These are phyloP conservation scores for Colletotrichum ledebouriae DNA, from an alignment of 2,329 filamentous ascomycete species.

Conservation along the genomic window DNA sequence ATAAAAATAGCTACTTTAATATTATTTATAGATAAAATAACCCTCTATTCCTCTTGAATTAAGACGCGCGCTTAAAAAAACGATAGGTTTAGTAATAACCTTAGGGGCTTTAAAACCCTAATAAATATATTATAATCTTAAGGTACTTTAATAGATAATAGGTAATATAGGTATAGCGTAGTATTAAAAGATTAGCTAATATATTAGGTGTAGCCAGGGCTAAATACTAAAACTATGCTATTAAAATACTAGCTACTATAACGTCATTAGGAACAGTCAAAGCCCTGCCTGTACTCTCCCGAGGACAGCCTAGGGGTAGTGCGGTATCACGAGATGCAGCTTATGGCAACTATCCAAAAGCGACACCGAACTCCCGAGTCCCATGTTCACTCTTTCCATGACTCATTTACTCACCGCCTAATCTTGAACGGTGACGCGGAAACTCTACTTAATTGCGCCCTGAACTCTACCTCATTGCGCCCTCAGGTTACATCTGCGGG, in stretches of 20 bases:
- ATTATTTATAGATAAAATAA: no score
- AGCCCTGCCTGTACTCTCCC: background rate
- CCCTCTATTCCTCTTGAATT: no score
- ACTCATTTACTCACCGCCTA: conserved; percentile 11
- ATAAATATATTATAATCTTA: no score
- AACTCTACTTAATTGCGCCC: background rate
- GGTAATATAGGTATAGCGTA: no score
- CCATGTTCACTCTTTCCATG: background rate
- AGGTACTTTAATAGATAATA: no score
- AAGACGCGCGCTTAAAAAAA: no score
- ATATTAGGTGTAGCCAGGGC: no score
- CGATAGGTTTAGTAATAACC: no score
- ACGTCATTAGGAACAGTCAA: background rate
- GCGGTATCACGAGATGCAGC: background rate
- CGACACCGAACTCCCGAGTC: background rate
- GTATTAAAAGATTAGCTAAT: no score
- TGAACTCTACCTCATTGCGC: background rate
- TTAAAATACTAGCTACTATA: background rate
- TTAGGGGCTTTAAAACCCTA: no score
- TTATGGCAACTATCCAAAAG: background rate
- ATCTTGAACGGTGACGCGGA: background rate
- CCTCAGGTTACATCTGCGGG: background rate
- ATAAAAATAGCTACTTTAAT: no score
- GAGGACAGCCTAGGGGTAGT: background rate
- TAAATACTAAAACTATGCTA: background rate